Percentiles rank a stretch among this genome's conserved stretches.
Conservation (phyloP, 2,329 filamentous ascomycete genomes). For the Blumeria graminis region DNA sequence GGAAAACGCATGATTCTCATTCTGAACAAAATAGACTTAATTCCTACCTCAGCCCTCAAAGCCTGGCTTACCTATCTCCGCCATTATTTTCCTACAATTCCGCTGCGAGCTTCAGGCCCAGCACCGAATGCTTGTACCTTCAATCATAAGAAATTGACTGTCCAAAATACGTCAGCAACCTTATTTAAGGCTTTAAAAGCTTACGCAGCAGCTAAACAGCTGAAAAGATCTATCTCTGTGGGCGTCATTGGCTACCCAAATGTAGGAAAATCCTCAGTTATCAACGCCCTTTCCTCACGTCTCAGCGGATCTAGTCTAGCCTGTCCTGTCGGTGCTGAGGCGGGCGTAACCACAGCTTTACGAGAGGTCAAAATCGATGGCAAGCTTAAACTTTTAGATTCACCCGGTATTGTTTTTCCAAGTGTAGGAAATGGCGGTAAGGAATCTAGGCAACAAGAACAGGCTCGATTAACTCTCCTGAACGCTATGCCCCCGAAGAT, state of each 20-base stretch:
- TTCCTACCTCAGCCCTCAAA: conserved; percentile 60
- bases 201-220: conserved; percentile 56
- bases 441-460: conserved; percentile 37
- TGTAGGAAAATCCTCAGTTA: conserved; percentile 88
- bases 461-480: conserved; percentile 65
- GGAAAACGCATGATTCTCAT: conserved; percentile 77
- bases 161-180: conserved; percentile 62
- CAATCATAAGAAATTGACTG: conserved; percentile 73
- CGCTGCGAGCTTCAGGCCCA: conserved; percentile 60
- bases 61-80: conserved; percentile 68
- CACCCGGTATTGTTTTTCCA: conserved; percentile 84
- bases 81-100: conserved; percentile 75
- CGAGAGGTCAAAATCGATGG: conserved; percentile 83
- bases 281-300: conserved; percentile 69
- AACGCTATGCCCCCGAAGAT: conserved; percentile 86
- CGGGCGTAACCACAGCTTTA: conserved; percentile 72
- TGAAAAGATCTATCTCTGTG: conserved; percentile 76
- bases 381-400: conserved; percentile 82
- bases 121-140: conserved; percentile 75
- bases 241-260: conserved; percentile 92
- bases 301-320: conserved; percentile 45
- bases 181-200: conserved; percentile 79
- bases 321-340: conserved; percentile 75
- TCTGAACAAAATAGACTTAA: conserved; percentile 85
- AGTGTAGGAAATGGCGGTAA: conserved; percentile 33